Base-by-base conservation (phyloP, 805 yeast genomes). In the Lipomyces lipofer region DNA sequence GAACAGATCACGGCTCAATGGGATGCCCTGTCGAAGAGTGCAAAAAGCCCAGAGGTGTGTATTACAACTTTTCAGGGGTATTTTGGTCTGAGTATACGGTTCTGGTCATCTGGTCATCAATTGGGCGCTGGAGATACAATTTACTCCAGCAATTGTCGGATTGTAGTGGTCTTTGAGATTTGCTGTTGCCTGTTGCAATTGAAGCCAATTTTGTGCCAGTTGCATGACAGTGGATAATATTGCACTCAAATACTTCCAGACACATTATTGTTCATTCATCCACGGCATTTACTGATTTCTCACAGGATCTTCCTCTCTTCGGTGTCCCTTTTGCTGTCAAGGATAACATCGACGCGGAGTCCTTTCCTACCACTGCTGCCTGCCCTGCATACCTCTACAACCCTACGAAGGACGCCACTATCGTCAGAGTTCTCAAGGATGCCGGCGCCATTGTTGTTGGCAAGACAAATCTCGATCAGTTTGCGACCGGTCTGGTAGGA, bases 401-500 rank as follows among this genome's bases (percentile, higher is more conserved):
- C 1, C 92, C 99, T 1, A 66, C 73, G 30, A 73, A 73, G 47
- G 97, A 92, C 67, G 82, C 98, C 33, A 80, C 87, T 15, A 79
- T 86, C 4, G 97, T 90, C 12, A 69, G 73, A 8, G 71, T 84
- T n/a, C 76, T 94, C 64, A 81, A 88, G 70, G 79, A 76, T n/a
- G 86, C 88, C 33, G 99, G 99, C 67, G 98, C 98, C 43, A 87
- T 92, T 52, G 80, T 92, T 38, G 76, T 92, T 45, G 98, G 98
- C 56, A 92, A 92, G 71, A 94, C 98, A 51, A 92, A 92, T 70
- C 75, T 92, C 70, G 99, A 92, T 70, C 99, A 92, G 71, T 92
- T 92, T 73, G 98, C 98, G 10, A 94, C 99, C 2, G 99, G 99
- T 35, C 77, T 92, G 54, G 98, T 92, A 1, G 99, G 99, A 42